Percentiles rank a stretch among this genome's conserved stretches.
These are phyloP conservation scores for Bolboschoenoplectus hybrid DNA, from an alignment of 202 grass and related monocot species.

Conservation along the genomic window DNA sequence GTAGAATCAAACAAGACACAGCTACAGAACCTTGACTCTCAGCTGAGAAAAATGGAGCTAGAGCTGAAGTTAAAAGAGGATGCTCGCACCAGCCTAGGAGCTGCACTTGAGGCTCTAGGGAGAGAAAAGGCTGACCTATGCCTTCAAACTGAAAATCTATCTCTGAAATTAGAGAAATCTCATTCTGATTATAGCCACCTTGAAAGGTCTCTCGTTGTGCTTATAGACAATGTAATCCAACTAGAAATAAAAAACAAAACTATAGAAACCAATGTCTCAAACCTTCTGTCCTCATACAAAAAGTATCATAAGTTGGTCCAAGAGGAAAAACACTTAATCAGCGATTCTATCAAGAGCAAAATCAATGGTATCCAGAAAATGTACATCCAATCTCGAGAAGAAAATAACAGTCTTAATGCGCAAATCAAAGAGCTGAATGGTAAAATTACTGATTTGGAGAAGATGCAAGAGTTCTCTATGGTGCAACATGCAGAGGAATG, in stretches of 20 bases:
- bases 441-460: slow-evolving; percentile 76
- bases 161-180: slow-evolving; percentile 65
- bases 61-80: slow-evolving; percentile 79
- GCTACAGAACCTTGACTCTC: slow-evolving; percentile 60
- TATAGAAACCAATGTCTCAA: slow-evolving; percentile 59
- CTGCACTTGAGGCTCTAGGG: slow-evolving; percentile 51
- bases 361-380: slow-evolving; percentile 61
- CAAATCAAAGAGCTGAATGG: slow-evolving; percentile 69
- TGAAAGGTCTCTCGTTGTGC: slow-evolving; percentile 52
- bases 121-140: slow-evolving; percentile 66
- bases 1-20: slow-evolving; percentile 57
- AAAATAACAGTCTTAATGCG: slow-evolving; percentile 57
- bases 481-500: slow-evolving; percentile 95
- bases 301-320: slow-evolving; percentile 62
- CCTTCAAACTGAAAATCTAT: slow-evolving; percentile 55
- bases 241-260: slow-evolving; percentile 66
- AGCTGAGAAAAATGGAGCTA: slow-evolving; percentile 61
- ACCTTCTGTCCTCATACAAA: slow-evolving; percentile 59
- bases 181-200: slow-evolving; percentile 57
- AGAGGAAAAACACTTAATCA: slow-evolving; percentile 64
- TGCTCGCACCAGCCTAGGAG: slow-evolving; percentile 60
- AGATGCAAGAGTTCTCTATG: slow-evolving; percentile 82
- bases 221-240: slow-evolving; percentile 59
- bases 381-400: slow-evolving; percentile 55
- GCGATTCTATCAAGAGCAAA: slow-evolving; percentile 60